phyloP scores from a whole-genome alignment of 495 filamentous ascomycete genomes.

The Penicillium subrubescens region DNA sequence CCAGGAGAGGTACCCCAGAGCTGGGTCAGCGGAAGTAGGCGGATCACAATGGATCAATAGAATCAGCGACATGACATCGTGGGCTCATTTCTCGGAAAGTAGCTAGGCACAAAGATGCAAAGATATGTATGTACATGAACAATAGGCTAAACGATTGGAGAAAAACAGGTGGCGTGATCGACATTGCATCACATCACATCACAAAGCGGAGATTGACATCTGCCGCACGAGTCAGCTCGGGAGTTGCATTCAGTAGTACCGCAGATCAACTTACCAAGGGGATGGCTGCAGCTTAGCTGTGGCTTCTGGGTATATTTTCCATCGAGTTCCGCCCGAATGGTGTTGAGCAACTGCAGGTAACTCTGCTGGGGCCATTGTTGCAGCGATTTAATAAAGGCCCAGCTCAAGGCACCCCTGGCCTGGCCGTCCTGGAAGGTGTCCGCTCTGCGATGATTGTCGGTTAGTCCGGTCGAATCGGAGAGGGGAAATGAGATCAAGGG shows the following conservation, averaged over 20 bases:
- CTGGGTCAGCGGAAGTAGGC: background rate
- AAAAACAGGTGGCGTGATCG: background rate
- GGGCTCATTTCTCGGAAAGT: conserved; percentile 7
- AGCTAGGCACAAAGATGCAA: conserved; percentile 3
- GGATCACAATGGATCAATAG: background rate
- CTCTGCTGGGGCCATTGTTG: conserved; percentile 96
- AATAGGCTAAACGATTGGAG: background rate
- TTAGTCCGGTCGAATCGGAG: conserved; percentile 10
- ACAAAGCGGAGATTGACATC: conserved; percentile 48
- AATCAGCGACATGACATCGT: conserved; percentile 4
- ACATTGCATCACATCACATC: conserved; percentile 41
- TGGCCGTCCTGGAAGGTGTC: conserved; percentile 63
- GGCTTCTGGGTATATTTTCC: conserved; percentile 95
- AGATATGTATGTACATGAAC: background rate
- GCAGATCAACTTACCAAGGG: conserved; percentile 67
- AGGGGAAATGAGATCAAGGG: background rate
- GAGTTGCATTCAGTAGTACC: conserved; percentile 2
- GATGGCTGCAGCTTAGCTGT: conserved; percentile 95
- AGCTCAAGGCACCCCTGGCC: conserved; percentile 95
- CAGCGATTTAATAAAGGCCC: conserved; percentile 90
- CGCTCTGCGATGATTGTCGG: conserved; percentile 26
- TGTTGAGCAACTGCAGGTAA: conserved; percentile 92
- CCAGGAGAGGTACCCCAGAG: background rate
- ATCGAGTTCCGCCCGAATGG: conserved; percentile 87
- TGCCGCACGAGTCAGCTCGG: conserved; percentile 27